Evolutionary conservation across 1,284 basidiomycete species (phyloP), one percentile per base, ranked within the genome.

Genomic region (Anthracocystis panici-leucophaei): DNA sequence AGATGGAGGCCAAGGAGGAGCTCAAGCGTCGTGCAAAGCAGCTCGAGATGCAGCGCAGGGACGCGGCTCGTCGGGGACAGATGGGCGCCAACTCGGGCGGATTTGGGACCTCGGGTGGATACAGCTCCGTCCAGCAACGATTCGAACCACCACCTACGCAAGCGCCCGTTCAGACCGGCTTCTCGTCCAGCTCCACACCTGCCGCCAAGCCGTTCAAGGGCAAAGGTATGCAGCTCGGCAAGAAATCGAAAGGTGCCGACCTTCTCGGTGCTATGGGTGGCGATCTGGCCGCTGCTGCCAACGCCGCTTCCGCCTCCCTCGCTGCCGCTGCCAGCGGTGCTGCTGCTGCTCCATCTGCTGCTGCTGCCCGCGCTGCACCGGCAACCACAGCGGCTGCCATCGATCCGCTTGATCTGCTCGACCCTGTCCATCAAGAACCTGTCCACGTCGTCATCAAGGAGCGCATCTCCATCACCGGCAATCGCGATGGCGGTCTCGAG

Each of bases 1-100:
- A 99, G 87, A 93, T 94, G 23, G 97, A 99, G 85, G 97, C 97
- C 5, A 99, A 99, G 86, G 97, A 99, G 86, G 97, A 98, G 85
- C 92, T 99, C 84, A 99, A 98, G 86, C 91, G 97, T 56, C 91
- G 96, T 44, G 96, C 97, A 3, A 97, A 97, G 86, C 95, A 98
- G 85, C 91, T 99, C 79, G 97, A 99, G 86, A 93, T 97, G 91
- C 97, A 99, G 85, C 91, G 96, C 45, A 89, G 96, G 50, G 83
- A 85, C 35, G 83, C 82, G 1, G 77, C 81, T n/a, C 72, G 83
- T 44, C 75, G 83, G 31, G 77, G 79, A 8, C 70, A 73, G 52
- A 59, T 63, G 41, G 77, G 77, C 40, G 67, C 68, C 40, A 71
- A 72, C 27, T 55, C 53, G 8, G 80, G 78, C 21, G 78, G 78